phyloP scores from a whole-genome alignment of 2,329 filamentous ascomycete species.

The Apiospora saccharicola region DNA sequence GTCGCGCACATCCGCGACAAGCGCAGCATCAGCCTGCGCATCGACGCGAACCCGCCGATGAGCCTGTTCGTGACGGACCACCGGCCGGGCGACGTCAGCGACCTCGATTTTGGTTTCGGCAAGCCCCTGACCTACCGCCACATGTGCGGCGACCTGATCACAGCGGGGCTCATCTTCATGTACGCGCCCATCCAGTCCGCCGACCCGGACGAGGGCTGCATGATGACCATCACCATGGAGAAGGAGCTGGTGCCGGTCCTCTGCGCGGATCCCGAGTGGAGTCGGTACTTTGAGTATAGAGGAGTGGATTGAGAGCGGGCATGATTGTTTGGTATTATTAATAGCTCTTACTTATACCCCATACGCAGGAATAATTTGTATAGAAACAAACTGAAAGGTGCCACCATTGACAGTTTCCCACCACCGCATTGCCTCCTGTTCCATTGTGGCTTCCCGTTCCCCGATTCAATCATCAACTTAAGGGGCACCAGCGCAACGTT shows the following conservation, averaged over 20 bases:
- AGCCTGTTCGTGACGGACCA: slow-evolving; percentile 32
- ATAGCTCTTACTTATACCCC: not conserved
- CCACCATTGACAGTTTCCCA: not conserved
- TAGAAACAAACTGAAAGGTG: too few relatives aligned
- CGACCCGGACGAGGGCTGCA: slow-evolving; percentile 32
- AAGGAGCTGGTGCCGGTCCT: slow-evolving; percentile 29
- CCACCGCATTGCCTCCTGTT: not conserved
- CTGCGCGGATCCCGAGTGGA: slow-evolving; percentile 33
- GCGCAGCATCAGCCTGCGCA: slow-evolving; percentile 26
- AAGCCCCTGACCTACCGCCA: slow-evolving; percentile 30
- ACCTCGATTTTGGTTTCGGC: slow-evolving; percentile 34
- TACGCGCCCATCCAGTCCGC: slow-evolving; percentile 30
- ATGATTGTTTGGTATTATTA: not conserved
- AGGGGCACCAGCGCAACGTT: too few relatives aligned
- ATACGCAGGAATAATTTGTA: not conserved
- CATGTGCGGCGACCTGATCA: slow-evolving; percentile 29
- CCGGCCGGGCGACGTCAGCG: slow-evolving; percentile 30
- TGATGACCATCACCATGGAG: slow-evolving; percentile 33
- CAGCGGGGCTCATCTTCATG: slow-evolving; percentile 30
- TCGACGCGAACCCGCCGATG: slow-evolving; percentile 27
- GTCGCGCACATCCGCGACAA: not conserved
- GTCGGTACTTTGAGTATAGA: slow-evolving; percentile 33
- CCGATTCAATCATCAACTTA: too few relatives aligned
- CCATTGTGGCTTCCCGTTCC: too few relatives aligned
- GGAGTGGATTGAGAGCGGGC: slow-evolving; percentile 27